These are phyloP conservation scores for Schizosaccharomyces pombe DNA, from an alignment of 805 yeast species.

Conservation along the genomic window DNA sequence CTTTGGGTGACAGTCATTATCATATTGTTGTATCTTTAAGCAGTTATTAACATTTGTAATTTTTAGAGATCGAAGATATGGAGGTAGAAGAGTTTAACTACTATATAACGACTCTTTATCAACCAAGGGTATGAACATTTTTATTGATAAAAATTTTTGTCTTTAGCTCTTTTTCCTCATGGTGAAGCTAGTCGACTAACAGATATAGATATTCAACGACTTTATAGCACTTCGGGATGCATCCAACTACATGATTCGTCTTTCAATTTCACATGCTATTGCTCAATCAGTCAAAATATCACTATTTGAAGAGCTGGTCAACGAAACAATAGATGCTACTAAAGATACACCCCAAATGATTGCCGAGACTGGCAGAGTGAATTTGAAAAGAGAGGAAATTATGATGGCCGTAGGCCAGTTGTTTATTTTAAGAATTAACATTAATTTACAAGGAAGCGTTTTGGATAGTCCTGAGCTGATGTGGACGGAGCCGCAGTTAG, in stretches of 20 bases:
- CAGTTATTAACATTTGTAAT: not conserved
- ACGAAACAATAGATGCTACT: constrained; percentile 89
- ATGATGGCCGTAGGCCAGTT: constrained; percentile 95
- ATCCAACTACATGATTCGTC: constrained; percentile 68
- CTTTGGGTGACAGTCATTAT: constrained; percentile 11
- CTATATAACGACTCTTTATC: constrained; percentile 79
- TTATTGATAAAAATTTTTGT: not conserved
- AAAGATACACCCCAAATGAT: constrained; percentile 93
- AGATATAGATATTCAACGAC: constrained; percentile 53
- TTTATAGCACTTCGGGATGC: constrained; percentile 83
- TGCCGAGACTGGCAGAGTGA: constrained; percentile 82
- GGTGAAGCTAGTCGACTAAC: no score
- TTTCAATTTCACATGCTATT: constrained; percentile 83
- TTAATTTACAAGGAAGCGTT: constrained; percentile 30
- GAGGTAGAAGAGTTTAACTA: constrained; percentile 89
- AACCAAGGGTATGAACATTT: constrained; percentile 51
- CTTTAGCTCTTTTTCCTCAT: not conserved
- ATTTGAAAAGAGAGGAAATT: constrained; percentile 79
- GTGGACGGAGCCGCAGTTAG: constrained; percentile 98
- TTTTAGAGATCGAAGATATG: constrained; percentile 54
- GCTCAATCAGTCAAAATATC: constrained; percentile 92
- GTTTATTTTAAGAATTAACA: constrained; percentile 41
- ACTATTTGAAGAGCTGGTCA: constrained; percentile 82
- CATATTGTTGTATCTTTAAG: not conserved
- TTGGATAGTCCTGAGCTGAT: constrained; percentile 89